phyloP scores from a whole-genome alignment of 1,284 basidiomycete species.

The Apiotrichum mycotoxinovorans region DNA sequence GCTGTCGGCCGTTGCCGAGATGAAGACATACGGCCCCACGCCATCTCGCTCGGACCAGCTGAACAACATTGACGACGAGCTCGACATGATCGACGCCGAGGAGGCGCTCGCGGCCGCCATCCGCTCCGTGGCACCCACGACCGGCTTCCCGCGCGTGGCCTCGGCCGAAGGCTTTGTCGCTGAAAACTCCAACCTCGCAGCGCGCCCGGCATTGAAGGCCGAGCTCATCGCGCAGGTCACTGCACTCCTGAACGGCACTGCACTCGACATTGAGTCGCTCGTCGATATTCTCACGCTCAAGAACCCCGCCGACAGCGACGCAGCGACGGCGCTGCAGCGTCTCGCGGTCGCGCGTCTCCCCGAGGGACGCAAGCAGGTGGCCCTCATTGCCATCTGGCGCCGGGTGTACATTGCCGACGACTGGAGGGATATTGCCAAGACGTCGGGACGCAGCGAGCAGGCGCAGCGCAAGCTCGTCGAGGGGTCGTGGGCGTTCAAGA shows the following conservation, averaged over 20 bases:
- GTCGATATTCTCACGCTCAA: slow-evolving; percentile 56
- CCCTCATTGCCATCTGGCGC: slow-evolving; percentile 75
- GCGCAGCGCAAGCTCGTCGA: slow-evolving; percentile 31
- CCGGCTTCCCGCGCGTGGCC: slow-evolving; percentile 4
- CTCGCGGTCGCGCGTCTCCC: slow-evolving; percentile 57
- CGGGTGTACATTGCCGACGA: slow-evolving; percentile 82
- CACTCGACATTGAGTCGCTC: slow-evolving; percentile 52
- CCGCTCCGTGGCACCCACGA: slow-evolving; percentile 9
- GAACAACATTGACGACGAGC: slow-evolving; percentile 52
- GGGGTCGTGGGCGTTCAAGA: slow-evolving; percentile 36
- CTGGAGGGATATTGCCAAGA: slow-evolving; percentile 40
- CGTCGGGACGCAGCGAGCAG: slow-evolving; percentile 43
- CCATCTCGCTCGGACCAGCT: slow-evolving; percentile 13
- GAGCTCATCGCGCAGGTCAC: slow-evolving; percentile 13
- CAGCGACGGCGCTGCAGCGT: slow-evolving; percentile 52
- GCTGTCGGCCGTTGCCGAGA: slow-evolving; percentile 72
- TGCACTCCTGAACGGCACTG: slow-evolving; percentile 20
- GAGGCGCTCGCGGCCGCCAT: slow-evolving; percentile 42
- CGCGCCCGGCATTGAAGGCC: slow-evolving; percentile 28
- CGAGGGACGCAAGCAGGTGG: slow-evolving; percentile 63
- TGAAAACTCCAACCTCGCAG: slow-evolving; percentile 16
- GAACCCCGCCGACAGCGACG: slow-evolving; percentile 48
- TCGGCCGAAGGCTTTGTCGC: slow-evolving; percentile 17
- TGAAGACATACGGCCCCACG: slow-evolving; percentile 51
- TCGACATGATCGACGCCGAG: slow-evolving; percentile 58